phyloP scores from a whole-genome alignment of 495 filamentous ascomycete genomes.

The Penicillium taxi region DNA sequence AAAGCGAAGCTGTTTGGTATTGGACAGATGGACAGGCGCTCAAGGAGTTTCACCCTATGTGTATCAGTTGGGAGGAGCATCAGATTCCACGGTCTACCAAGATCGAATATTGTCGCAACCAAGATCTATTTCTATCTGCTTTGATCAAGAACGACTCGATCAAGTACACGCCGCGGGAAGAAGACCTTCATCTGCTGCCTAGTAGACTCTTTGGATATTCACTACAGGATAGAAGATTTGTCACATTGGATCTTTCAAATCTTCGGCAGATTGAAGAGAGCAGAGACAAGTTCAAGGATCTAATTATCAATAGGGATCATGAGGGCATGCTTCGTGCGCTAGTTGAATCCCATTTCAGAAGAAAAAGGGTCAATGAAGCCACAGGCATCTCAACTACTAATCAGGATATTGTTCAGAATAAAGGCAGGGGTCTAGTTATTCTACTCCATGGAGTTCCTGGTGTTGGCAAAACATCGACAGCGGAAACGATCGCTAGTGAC shows the following conservation, averaged over 20 bases:
- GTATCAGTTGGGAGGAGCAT: not conserved
- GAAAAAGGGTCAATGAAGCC: constrained; percentile 1
- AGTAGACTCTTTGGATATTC: constrained; percentile 5
- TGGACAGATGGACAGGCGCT: not conserved
- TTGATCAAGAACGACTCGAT: not conserved
- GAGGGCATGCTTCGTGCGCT: constrained; percentile 6
- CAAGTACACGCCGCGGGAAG: not conserved
- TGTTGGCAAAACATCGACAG: constrained; percentile 53
- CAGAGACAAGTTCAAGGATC: not conserved
- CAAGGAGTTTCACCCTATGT: not conserved
- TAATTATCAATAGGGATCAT: constrained; percentile 5
- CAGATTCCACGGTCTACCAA: not conserved
- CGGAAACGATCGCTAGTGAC: constrained; percentile 45
- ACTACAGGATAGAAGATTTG: constrained; percentile 7
- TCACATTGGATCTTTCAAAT: constrained; percentile 2
- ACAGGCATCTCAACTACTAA: no score
- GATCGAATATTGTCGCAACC: not conserved
- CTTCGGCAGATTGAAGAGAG: constrained; percentile 2
- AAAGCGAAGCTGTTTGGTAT: not conserved
- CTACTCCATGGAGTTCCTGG: constrained; percentile 53
- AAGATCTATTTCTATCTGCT: not conserved
- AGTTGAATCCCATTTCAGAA: constrained; percentile 4
- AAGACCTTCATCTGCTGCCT: constrained; percentile 1
- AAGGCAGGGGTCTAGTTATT: constrained; percentile 54
- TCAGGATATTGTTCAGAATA: no score